phyloP scores from a whole-genome alignment of 2,329 filamentous ascomycete genomes.

The Mollisia scopiformis region DNA sequence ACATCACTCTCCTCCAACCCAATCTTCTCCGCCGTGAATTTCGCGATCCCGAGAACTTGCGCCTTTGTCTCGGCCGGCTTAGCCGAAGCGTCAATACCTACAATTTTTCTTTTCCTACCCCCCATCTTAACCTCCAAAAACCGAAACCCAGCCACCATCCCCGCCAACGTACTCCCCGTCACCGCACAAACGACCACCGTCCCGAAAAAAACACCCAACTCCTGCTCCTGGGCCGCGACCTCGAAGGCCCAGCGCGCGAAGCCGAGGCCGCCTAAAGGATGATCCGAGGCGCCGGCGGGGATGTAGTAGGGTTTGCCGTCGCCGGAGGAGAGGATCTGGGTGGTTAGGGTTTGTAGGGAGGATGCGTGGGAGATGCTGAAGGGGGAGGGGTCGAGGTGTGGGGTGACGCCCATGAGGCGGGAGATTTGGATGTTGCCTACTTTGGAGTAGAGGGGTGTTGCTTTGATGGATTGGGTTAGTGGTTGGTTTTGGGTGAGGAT shows the following conservation, averaged over 20 bases:
- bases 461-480: too few species aligned
- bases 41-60: conserved; percentile 69
- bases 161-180: conserved; percentile 71
- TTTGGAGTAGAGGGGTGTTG: conserved; percentile 59
- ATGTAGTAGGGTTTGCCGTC: conserved; percentile 72
- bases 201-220: conserved; percentile 67
- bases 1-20: conserved; percentile 63
- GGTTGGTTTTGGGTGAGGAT: too few species aligned
- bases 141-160: conserved; percentile 75
- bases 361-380: conserved; percentile 73
- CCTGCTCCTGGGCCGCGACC: conserved; percentile 64
- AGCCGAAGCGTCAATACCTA: conserved; percentile 69
- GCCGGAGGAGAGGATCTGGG: conserved; percentile 51
- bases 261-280: conserved; percentile 69
- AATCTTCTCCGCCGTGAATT: conserved; percentile 63
- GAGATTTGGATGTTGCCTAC: conserved; percentile 75
- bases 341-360: conserved; percentile 56
- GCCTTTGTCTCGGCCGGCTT: conserved; percentile 63
- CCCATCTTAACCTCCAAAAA: conserved; percentile 56
- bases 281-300: conserved; percentile 71
- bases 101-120: conserved; percentile 53
- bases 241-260: conserved; percentile 75
- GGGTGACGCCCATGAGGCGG: conserved; percentile 67
- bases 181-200: conserved; percentile 71
- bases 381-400: conserved; percentile 58